phyloP scores from a whole-genome alignment of 768 basidiomycete species.

The Boletellus emodensis region DNA sequence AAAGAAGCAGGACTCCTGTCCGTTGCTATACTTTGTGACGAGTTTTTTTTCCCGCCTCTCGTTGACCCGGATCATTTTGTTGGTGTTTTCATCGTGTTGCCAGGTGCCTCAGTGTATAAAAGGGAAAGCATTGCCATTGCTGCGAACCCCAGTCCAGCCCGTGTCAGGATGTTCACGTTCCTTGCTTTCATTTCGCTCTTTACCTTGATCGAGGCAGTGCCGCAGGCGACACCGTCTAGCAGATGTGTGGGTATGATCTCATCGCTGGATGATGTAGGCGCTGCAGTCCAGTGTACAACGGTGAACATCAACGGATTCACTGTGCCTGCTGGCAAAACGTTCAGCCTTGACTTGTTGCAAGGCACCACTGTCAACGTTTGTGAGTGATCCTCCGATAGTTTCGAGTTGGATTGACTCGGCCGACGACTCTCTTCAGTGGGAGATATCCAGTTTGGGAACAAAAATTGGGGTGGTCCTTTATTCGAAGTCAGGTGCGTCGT shows the following conservation, averaged over 20 bases:
- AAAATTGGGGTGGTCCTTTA: conserved; percentile 51
- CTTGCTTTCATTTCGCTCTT: conserved; percentile 16
- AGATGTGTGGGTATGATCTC: conserved; percentile 51
- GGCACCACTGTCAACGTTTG: conserved; percentile 59
- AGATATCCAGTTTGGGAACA: conserved; percentile 52
- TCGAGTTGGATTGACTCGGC: not conserved
- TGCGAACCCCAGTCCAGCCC: not conserved
- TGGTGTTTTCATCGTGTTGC: not conserved
- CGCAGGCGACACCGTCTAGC: conserved; percentile 10
- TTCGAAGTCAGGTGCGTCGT: conserved; percentile 45
- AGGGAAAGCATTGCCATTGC: not conserved
- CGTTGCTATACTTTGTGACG: too few species aligned
- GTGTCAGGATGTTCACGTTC: conserved; percentile 6
- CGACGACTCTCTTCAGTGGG: conserved; percentile 39
- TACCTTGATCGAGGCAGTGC: conserved; percentile 11
- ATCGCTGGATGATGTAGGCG: conserved; percentile 46
- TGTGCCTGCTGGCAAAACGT: conserved; percentile 50
- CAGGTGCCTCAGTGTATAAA: conserved; percentile 1
- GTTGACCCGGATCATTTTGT: not conserved
- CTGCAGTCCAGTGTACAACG: conserved; percentile 52
- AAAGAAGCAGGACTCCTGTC: not conserved
- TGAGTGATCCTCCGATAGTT: conserved; percentile 28
- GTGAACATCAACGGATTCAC: conserved; percentile 56
- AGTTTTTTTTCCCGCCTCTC: too few species aligned
- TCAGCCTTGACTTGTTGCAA: conserved; percentile 42